Conservation (phyloP, 345 rosid genomes). For the Salix koriyanagi region DNA sequence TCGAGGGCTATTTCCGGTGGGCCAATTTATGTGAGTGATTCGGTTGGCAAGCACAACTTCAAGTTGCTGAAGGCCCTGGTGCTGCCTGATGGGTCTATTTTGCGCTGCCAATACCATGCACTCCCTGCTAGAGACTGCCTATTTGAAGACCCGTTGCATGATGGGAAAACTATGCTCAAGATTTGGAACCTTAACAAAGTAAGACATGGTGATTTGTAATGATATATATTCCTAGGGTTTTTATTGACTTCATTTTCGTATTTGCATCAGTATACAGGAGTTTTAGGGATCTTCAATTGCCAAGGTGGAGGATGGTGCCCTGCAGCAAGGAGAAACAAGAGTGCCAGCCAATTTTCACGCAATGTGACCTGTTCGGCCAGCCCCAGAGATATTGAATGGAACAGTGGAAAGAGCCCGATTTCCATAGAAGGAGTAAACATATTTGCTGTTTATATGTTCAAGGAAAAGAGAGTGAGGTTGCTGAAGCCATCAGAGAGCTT, state of each 20-base stretch:
- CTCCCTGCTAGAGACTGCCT: constrained; percentile 88
- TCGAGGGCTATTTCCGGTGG: constrained; percentile 94
- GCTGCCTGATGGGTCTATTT: constrained; percentile 68
- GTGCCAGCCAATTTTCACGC: constrained; percentile 55
- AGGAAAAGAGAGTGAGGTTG: constrained; percentile 62
- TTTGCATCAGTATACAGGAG: constrained; percentile 58
- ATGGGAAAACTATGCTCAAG: constrained; percentile 98
- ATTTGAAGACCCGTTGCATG: constrained; percentile 88
- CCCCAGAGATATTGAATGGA: constrained; percentile 68
- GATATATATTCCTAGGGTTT: background rate
- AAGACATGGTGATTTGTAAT: background rate
- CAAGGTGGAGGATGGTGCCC: constrained; percentile 99
- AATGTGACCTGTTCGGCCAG: constrained; percentile 47
- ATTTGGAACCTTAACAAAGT: constrained; percentile 98
- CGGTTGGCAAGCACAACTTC: constrained; percentile 81
- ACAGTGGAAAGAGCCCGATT: constrained; percentile 65
- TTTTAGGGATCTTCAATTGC: constrained; percentile 87
- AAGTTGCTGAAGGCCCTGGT: constrained; percentile 60
- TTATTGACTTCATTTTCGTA: background rate
- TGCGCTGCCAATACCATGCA: constrained; percentile 79
- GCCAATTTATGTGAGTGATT: constrained; percentile 78
- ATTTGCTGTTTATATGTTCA: constrained; percentile 70
- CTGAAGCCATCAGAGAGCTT: constrained; percentile 42
- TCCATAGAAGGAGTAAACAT: constrained; percentile 46
- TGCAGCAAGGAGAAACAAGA: constrained; percentile 68